These are phyloP conservation scores for Linum lewisii DNA, from an alignment of 345 rosid genomes.

Conservation along the genomic window DNA sequence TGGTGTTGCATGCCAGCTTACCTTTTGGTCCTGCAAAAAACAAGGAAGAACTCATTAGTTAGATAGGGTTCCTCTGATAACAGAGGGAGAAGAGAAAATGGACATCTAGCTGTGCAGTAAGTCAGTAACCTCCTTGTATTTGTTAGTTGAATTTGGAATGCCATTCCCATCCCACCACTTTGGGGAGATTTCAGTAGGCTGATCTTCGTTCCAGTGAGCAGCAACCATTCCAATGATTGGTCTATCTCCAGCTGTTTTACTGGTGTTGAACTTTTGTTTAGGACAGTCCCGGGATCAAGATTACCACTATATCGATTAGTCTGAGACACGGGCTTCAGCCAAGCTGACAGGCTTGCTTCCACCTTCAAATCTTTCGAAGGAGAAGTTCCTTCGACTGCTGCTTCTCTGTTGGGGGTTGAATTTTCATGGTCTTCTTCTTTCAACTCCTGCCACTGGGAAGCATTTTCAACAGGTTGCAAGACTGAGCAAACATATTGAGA, in stretches of 20 bases:
- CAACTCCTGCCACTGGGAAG: constrained; percentile 29
- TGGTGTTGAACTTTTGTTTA: constrained; percentile 19
- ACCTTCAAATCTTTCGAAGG: constrained; percentile 18
- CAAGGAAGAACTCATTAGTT: not conserved
- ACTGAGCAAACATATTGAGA: constrained; percentile 67
- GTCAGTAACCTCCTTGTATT: constrained; percentile 87
- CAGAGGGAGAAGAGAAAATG: not conserved
- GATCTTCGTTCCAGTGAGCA: constrained; percentile 76
- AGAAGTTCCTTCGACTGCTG: constrained; percentile 22
- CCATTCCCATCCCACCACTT: constrained; percentile 99
- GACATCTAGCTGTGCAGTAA: constrained; percentile 12
- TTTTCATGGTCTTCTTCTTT: constrained; percentile 26
- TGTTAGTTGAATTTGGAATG: constrained; percentile 88
- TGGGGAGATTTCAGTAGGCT: constrained; percentile 36
- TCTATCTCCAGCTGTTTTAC: constrained; percentile 54
- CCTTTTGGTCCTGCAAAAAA: constrained; percentile 79
- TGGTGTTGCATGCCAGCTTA: constrained; percentile 97
- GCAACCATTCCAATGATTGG: constrained; percentile 92
- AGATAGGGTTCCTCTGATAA: not conserved
- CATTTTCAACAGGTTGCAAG: constrained; percentile 37
- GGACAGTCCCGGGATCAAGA: constrained; percentile 14
- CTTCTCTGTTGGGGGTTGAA: constrained; percentile 20
- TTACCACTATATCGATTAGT: constrained; percentile 14
- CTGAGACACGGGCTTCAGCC: constrained; percentile 31
- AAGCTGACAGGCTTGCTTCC: constrained; percentile 52